A percentile compares a stretch with the other conserved stretches of the same genome.
Conservation (phyloP, 169 alveolate species). For the Theileria parva region DNA sequence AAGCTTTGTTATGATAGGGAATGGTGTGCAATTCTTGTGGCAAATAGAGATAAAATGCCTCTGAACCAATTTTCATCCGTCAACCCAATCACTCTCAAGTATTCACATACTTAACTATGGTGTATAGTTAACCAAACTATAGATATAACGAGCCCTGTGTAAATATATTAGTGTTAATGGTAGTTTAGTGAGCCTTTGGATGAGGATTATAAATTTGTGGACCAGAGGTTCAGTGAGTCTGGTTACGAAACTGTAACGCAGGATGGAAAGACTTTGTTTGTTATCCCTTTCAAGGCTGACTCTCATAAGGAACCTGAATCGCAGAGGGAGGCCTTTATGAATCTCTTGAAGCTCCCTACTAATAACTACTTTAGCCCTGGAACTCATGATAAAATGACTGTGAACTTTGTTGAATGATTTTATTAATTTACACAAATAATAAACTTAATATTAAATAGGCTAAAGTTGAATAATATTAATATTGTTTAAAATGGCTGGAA, state of each 20-base stretch:
- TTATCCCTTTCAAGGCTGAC: not conserved
- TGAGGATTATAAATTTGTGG: conserved; percentile 19
- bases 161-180: not conserved
- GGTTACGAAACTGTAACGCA: conserved; percentile 10
- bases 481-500: conserved; percentile 50
- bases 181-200: conserved; percentile 43
- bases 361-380: conserved; percentile 49
- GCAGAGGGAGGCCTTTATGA: conserved; percentile 45
- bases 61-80: conserved; percentile 59
- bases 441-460: not conserved
- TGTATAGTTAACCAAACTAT: not conserved
- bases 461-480: not conserved
- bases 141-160: not conserved
- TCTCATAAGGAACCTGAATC: conserved; percentile 19
- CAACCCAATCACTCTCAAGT: conserved; percentile 41
- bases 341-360: conserved; percentile 21
- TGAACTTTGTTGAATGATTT: conserved; percentile 14
- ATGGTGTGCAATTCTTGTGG: conserved; percentile 49
- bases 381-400: conserved; percentile 15
- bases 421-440: not conserved
- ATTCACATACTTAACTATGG: not conserved
- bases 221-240: not conserved
- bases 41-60: conserved; percentile 56
- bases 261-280: not conserved
- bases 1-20: conserved; percentile 59